Percentiles rank a stretch among this genome's conserved stretches.
These are phyloP conservation scores for Nadsonia commutata DNA, from an alignment of 1,139 yeast species.

Conservation along the genomic window DNA sequence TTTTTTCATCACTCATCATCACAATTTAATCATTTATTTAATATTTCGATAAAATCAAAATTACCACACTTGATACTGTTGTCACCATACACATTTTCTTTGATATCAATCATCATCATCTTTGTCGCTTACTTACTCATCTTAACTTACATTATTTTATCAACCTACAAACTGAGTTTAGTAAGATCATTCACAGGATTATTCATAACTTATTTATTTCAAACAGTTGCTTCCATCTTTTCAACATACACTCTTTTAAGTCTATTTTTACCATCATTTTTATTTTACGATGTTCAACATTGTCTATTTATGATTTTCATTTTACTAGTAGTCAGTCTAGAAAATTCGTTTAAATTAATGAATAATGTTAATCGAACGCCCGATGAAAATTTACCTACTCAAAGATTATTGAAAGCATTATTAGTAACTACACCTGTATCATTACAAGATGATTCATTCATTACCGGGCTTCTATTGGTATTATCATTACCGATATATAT, in stretches of 20 bases:
- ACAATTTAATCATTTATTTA: constrained; percentile 4
- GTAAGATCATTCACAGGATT: constrained; percentile 49
- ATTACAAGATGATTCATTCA: constrained; percentile 19
- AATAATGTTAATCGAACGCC: constrained; percentile 28
- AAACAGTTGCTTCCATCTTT: constrained; percentile 31
- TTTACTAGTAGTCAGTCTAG: constrained; percentile 29
- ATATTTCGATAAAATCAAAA: background rate
- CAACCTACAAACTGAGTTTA: constrained; percentile 38
- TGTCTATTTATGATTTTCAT: constrained; percentile 26
- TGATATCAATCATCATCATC: constrained; percentile 6
- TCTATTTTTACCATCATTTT: constrained; percentile 20
- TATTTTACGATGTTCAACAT: constrained; percentile 12
- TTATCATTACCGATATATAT: constrained; percentile 3
- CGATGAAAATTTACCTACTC: constrained; percentile 28
- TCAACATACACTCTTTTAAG: constrained; percentile 40
- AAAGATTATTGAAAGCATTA: constrained; percentile 25
- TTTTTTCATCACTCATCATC: background rate
- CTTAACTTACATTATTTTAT: constrained; percentile 26
- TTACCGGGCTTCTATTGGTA: constrained; percentile 16
- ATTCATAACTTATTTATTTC: constrained; percentile 43
- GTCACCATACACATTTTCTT: constrained; percentile 7
- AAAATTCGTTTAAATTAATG: constrained; percentile 31
- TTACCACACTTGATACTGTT: constrained; percentile 10
- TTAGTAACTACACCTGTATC: constrained; percentile 25
- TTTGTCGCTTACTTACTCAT: constrained; percentile 20